Evolutionary conservation across 495 filamentous ascomycete species (phyloP).

Genomic region (Penicillium bovifimosum): DNA sequence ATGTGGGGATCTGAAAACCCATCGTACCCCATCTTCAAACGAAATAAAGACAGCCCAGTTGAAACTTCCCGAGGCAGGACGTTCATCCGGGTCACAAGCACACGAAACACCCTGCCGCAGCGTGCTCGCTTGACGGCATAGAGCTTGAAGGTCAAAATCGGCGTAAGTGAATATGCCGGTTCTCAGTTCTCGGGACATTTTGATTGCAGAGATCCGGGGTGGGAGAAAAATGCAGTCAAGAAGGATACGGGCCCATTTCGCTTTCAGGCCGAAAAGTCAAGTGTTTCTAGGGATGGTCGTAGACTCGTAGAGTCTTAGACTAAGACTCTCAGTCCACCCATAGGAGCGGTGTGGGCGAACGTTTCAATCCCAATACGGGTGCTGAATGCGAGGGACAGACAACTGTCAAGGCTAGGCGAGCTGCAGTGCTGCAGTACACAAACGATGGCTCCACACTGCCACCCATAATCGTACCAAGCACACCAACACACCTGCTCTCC

Average conservation of each 20-base stretch:
- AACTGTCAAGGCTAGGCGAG: too few relatives aligned
- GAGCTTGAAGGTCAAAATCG: conserved; percentile 18
- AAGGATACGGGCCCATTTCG: neutral
- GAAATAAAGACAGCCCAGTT: conserved; percentile 25
- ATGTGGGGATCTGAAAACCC: conserved; percentile 25
- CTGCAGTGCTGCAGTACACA: too few relatives aligned
- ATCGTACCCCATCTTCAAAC: conserved; percentile 23
- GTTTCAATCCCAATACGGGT: too few relatives aligned
- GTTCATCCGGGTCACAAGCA: conserved; percentile 18
- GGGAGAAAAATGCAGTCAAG: neutral
- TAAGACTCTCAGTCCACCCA: too few relatives aligned
- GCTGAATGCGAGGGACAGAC: too few relatives aligned
- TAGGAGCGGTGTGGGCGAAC: too few relatives aligned
- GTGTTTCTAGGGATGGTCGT: too few relatives aligned
- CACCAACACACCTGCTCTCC: too few relatives aligned
- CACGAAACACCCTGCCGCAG: conserved; percentile 19
- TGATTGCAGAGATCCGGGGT: neutral
- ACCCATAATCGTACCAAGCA: too few relatives aligned
- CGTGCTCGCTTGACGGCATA: conserved; percentile 17
- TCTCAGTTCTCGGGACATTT: conserved; percentile 2
- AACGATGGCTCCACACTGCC: too few relatives aligned
- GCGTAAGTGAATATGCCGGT: conserved; percentile 16
- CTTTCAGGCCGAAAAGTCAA: conserved; percentile 1
- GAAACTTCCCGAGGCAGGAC: conserved; percentile 22
- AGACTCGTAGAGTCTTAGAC: too few relatives aligned